phyloP scores from a whole-genome alignment of 2,329 filamentous ascomycete genomes.

The Trichothecium roseum region DNA sequence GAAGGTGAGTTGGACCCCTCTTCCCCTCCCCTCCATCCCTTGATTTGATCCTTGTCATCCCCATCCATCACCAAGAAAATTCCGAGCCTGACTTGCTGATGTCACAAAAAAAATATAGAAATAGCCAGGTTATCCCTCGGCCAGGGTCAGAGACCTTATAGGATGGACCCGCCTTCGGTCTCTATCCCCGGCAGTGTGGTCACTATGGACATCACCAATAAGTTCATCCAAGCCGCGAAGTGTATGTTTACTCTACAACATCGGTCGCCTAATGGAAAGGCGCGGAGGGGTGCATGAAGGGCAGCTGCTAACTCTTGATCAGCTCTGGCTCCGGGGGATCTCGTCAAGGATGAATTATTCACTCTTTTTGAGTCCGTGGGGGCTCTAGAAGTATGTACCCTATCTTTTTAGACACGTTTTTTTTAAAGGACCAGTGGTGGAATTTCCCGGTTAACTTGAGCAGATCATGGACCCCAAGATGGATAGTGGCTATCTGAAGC shows the following conservation, averaged over 20 bases:
- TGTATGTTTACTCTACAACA: slow-evolving; percentile 29
- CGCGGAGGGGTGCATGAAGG: too few relatives aligned
- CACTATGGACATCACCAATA: slow-evolving; percentile 46
- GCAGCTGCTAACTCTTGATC: slow-evolving; percentile 12
- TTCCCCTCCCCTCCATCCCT: too few relatives aligned
- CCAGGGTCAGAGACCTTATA: slow-evolving; percentile 16
- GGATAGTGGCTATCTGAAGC: slow-evolving; percentile 80
- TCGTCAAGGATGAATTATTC: slow-evolving; percentile 90
- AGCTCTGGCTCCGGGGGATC: slow-evolving; percentile 70
- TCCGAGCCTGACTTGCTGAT: too few relatives aligned
- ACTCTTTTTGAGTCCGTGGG: slow-evolving; percentile 91
- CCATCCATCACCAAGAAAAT: not conserved
- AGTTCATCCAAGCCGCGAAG: slow-evolving; percentile 41
- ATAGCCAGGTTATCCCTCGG: slow-evolving; percentile 30
- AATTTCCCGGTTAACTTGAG: slow-evolving; percentile 3
- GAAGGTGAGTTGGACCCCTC: slow-evolving; percentile 21
- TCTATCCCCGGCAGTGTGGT: slow-evolving; percentile 23
- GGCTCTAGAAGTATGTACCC: slow-evolving; percentile 54
- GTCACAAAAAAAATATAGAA: too few relatives aligned
- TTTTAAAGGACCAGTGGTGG: too few relatives aligned
- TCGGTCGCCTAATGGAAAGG: too few relatives aligned
- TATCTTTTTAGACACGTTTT: too few relatives aligned
- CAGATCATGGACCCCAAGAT: slow-evolving; percentile 99
- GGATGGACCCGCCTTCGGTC: too few relatives aligned
- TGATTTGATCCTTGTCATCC: too few relatives aligned